Evolutionary conservation across 495 filamentous ascomycete species (phyloP).

Genomic region (Penicillium turbatum): DNA sequence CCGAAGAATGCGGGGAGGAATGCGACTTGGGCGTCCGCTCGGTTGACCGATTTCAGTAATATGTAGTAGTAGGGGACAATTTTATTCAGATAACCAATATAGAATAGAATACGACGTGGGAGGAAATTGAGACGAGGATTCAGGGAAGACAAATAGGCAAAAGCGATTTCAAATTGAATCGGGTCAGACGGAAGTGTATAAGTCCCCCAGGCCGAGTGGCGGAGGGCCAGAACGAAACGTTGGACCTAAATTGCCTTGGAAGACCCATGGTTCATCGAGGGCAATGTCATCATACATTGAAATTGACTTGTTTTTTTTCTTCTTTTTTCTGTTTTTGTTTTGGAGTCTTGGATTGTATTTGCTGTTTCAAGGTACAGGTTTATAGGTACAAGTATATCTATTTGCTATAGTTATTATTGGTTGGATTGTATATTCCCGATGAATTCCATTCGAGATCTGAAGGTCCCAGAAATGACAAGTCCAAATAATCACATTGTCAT

Average conservation of each 20-base stretch:
- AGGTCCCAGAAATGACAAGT: background rate
- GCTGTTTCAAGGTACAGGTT: too few species aligned
- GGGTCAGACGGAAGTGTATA: background rate
- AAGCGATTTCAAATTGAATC: too few species aligned
- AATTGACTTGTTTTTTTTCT: too few species aligned
- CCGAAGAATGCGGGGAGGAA: constrained; percentile 24
- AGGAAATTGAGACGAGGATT: too few species aligned
- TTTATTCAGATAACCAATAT: background rate
- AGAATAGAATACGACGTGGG: too few species aligned
- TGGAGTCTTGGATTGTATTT: too few species aligned
- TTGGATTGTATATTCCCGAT: background rate
- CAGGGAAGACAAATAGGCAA: too few species aligned
- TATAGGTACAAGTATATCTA: too few species aligned
- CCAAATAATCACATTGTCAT: constrained; percentile 14
- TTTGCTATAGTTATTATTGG: background rate
- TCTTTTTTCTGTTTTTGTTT: background rate
- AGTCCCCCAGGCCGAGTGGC: background rate
- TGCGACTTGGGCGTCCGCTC: background rate
- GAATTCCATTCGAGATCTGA: too few species aligned
- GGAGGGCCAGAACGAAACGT: background rate
- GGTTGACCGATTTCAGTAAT: too few species aligned
- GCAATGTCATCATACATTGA: background rate
- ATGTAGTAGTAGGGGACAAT: too few species aligned
- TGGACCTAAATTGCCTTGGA: background rate
- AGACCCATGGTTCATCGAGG: background rate